Conservation (phyloP, 2,329 filamentous ascomycete genomes). For the Penicillium verrucosum region DNA sequence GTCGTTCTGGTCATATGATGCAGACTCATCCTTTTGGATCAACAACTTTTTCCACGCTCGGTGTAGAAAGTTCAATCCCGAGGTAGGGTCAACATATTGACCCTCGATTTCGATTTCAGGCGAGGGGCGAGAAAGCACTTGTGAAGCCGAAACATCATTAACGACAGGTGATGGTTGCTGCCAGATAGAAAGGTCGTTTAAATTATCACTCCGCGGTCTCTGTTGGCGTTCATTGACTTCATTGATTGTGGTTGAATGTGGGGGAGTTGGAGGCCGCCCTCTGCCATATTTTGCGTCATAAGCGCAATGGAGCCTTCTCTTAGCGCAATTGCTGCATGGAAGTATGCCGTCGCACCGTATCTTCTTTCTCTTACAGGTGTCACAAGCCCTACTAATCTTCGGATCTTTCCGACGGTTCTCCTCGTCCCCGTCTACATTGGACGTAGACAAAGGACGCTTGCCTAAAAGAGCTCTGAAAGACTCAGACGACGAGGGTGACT, state of each 20-base stretch:
- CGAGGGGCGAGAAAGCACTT: conserved; percentile 15
- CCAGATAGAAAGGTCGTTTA: not conserved
- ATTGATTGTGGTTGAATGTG: not conserved
- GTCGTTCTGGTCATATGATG: conserved; percentile 1
- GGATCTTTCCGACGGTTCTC: conserved; percentile 20
- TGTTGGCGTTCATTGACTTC: not conserved
- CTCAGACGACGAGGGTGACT: not conserved
- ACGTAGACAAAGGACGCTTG: not conserved
- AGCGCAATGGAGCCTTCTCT: conserved; percentile 7
- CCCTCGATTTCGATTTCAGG: conserved; percentile 17
- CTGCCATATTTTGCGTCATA: conserved; percentile 14
- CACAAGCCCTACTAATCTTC: conserved; percentile 20
- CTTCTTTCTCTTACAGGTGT: conserved; percentile 43
- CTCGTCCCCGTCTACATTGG: not conserved
- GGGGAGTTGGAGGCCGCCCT: conserved; percentile 14
- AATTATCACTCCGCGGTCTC: not conserved
- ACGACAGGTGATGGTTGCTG: not conserved
- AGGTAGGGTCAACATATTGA: conserved; percentile 23
- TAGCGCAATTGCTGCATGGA: conserved; percentile 39
- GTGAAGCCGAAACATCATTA: not conserved
- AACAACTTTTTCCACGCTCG: conserved; percentile 18
- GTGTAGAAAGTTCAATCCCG: conserved; percentile 21
- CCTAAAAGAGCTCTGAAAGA: not conserved
- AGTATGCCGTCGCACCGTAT: conserved; percentile 56
- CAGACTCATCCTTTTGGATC: not conserved